Conservation (phyloP, 495 filamentous ascomycete genomes). For the Penicillium subrubescens region DNA sequence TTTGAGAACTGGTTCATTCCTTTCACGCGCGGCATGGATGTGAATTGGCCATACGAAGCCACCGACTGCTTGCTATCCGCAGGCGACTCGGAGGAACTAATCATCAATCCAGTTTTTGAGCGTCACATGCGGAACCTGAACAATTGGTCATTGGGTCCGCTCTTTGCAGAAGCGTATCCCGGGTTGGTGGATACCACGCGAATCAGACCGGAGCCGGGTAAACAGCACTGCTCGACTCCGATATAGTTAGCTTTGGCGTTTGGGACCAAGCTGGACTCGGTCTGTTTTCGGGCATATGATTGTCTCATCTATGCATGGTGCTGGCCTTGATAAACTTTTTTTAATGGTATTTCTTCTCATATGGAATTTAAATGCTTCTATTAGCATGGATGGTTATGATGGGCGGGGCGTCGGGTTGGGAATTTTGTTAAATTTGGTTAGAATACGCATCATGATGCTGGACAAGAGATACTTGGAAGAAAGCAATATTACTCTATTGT, state of each 20-base stretch:
- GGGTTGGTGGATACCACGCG: conserved; percentile 54
- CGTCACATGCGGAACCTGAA: conserved; percentile 64
- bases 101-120: conserved; percentile 82
- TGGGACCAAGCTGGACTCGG: conserved; percentile 14
- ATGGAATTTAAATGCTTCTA: background rate
- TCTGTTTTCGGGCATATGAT: conserved; percentile 1
- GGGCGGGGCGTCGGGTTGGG: background rate
- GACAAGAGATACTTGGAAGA: background rate
- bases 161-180: conserved; percentile 67
- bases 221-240: background rate
- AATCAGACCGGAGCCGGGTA: conserved; percentile 38
- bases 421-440: background rate
- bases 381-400: background rate
- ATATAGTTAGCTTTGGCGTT: background rate
- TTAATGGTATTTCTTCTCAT: background rate
- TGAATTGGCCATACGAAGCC: conserved; percentile 80
- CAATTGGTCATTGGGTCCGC: conserved; percentile 78
- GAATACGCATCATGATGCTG: background rate
- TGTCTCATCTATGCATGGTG: background rate
- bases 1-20: conserved; percentile 83
- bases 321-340: background rate
- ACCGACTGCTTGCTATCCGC: conserved; percentile 59
- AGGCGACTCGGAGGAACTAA: conserved; percentile 58
- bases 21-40: conserved; percentile 67
- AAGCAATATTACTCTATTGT: conserved; percentile 8